These are phyloP conservation scores for Solanum bulbocastanum DNA, from an alignment of 257 asterid species.

Conservation along the genomic window DNA sequence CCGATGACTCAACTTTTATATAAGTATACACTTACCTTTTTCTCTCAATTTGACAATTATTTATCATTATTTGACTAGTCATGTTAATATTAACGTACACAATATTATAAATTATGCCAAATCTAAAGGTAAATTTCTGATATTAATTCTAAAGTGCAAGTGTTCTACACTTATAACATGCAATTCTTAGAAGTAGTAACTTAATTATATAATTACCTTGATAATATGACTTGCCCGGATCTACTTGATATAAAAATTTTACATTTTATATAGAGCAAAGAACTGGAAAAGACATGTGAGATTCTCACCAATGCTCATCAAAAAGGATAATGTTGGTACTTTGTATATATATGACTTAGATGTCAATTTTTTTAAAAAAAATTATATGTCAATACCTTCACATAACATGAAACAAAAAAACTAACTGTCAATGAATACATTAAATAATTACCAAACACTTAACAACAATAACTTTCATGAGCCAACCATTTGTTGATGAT, in stretches of 20 bases:
- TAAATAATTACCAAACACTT: constrained; percentile 16
- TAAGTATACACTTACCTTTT: neutral
- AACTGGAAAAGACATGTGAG: neutral
- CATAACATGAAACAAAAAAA: neutral
- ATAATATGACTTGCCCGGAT: neutral
- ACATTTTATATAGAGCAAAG: neutral
- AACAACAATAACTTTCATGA: constrained; percentile 2
- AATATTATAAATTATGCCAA: neutral
- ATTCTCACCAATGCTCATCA: neutral
- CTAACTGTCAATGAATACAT: constrained; percentile 2
- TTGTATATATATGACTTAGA: too few relatives aligned
- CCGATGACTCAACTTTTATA: neutral
- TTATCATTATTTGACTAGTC: neutral
- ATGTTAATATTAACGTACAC: neutral
- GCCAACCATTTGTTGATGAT: constrained; percentile 17
- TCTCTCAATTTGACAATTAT: neutral
- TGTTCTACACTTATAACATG: neutral
- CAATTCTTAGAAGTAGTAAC: neutral
- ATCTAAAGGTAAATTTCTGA: neutral
- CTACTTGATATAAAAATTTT: neutral
- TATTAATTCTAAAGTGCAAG: neutral
- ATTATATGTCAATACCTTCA: neutral
- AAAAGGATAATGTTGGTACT: neutral
- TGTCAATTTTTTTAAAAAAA: neutral
- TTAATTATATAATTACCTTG: neutral